A percentile compares a stretch with the other conserved stretches of the same genome.
These are phyloP conservation scores for Marasmius tenuissimus DNA, from an alignment of 1,284 basidiomycete species.

Conservation along the genomic window DNA sequence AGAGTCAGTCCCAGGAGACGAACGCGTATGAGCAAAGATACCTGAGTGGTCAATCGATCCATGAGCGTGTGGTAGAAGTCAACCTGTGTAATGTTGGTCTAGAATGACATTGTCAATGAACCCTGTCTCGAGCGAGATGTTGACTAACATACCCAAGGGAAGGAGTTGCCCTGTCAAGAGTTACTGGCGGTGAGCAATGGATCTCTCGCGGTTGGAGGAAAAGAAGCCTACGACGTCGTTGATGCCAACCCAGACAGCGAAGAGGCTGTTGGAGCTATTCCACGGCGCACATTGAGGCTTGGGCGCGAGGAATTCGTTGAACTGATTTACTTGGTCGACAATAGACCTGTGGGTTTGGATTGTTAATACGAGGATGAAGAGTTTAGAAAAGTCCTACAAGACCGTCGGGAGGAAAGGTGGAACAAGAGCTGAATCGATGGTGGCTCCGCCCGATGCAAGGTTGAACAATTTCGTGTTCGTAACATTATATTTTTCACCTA, in stretches of 20 bases:
- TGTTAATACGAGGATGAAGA: background rate
- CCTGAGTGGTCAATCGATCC: slow-evolving; percentile 57
- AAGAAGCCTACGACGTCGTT: slow-evolving; percentile 52
- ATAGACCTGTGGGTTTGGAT: slow-evolving; percentile 42
- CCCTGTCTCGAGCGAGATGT: background rate
- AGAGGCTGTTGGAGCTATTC: slow-evolving; percentile 55
- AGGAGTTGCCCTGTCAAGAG: slow-evolving; percentile 47
- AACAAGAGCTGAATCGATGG: slow-evolving; percentile 60
- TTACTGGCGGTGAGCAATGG: background rate
- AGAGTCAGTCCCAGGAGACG: background rate
- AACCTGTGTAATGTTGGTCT: slow-evolving; percentile 56
- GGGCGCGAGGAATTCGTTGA: slow-evolving; percentile 49
- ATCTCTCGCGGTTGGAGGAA: background rate
- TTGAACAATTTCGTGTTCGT: slow-evolving; percentile 58
- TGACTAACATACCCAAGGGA: slow-evolving; percentile 43
- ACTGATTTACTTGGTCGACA: slow-evolving; percentile 62
- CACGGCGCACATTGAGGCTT: slow-evolving; percentile 53
- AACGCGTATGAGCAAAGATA: slow-evolving; percentile 17
- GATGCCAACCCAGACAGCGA: slow-evolving; percentile 68
- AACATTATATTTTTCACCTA: slow-evolving; percentile 52
- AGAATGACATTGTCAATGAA: background rate
- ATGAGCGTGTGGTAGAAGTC: slow-evolving; percentile 54
- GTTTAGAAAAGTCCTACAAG: slow-evolving; percentile 32
- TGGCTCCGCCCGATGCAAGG: slow-evolving; percentile 61
- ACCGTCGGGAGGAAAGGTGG: slow-evolving; percentile 56